Evolutionary conservation across 148 eudicot species (phyloP), one percentile per base, ranked within the genome.

Genomic region (Arbutus unedo): DNA sequence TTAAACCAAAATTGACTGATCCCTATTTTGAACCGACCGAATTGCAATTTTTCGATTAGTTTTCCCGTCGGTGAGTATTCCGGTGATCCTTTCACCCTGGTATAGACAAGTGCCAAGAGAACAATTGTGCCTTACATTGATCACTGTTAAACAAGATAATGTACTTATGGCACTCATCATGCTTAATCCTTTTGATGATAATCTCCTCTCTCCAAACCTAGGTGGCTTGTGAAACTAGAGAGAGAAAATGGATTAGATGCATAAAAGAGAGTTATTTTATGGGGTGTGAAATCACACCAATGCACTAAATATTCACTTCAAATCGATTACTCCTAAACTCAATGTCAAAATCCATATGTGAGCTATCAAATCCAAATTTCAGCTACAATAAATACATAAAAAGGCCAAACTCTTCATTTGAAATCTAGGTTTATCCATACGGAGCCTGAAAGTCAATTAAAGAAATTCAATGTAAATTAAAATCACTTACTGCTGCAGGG

Each of bases 401-500:
- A 19, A 23, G 10, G 9, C 7, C 8, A 62, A 62, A 3, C 38
- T 62, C 68, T 9, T 60, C 67, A 3, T 60, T n/a, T 8, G 21
- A 60, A 60, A 60, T 51, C 54, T 9, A 7, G 11, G 67, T 60
- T 25, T 21, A n/a, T 7, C 31, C 38, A 21, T 15, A 48, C 15
- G 6, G 78, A 77, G 19, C 49, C 76, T 25, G 9, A 50, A 68
- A 80, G 2, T 23, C 60, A 56, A 56, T 56, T 49, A 6, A 59
- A 49, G 72, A 75, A 44, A 38, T 18, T 11, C 66, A 25, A 59
- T 5, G 2, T 8, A 49, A 23, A 59, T 59, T 38, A 59, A 57
- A 71, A 66, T 4, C 62, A 88, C 84, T 82, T 67, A 92, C 97
- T 87, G 85, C 59, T 89, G 90, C 21, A 93, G 91, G 76, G 93